Conservation (phyloP, 2,329 filamentous ascomycete genomes). For the Aspergillus latus region DNA sequence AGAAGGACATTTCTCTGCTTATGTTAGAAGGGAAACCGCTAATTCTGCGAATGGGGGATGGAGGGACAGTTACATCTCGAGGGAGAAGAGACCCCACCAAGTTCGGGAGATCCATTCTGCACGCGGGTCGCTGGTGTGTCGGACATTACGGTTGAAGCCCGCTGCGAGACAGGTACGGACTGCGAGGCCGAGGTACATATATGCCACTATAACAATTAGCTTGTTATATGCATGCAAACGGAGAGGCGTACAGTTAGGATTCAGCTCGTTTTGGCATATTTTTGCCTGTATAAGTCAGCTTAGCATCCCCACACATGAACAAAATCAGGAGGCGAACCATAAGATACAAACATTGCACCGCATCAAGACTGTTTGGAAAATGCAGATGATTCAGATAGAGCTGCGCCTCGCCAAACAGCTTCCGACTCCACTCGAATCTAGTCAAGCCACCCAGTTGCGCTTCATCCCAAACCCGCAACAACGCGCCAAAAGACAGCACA, state of each 20-base stretch:
- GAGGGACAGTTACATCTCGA: constrained; percentile 39
- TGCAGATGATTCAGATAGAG: constrained; percentile 40
- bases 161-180: constrained; percentile 50
- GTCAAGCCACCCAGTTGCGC: constrained; percentile 43
- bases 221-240: not conserved
- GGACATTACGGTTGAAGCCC: constrained; percentile 49
- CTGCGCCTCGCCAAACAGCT: constrained; percentile 47
- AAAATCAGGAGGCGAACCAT: constrained; percentile 34
- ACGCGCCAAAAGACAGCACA: constrained; percentile 48
- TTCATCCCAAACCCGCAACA: constrained; percentile 48
- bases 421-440: constrained; percentile 50
- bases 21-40: not conserved
- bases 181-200: constrained; percentile 51
- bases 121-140: constrained; percentile 33
- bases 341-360: constrained; percentile 50
- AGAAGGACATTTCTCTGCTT: constrained; percentile 49
- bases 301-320: not conserved
- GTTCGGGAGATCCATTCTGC: constrained; percentile 46
- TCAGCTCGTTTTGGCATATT: constrained; percentile 52
- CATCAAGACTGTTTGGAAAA: constrained; percentile 49
- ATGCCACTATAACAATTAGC: constrained; percentile 35
- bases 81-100: constrained; percentile 49
- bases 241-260: constrained; percentile 42
- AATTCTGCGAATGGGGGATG: not conserved
- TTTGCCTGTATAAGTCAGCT: constrained; percentile 37